Evolutionary conservation across 1,284 basidiomycete genomes (phyloP).

Genomic region (Melampsora americana): DNA sequence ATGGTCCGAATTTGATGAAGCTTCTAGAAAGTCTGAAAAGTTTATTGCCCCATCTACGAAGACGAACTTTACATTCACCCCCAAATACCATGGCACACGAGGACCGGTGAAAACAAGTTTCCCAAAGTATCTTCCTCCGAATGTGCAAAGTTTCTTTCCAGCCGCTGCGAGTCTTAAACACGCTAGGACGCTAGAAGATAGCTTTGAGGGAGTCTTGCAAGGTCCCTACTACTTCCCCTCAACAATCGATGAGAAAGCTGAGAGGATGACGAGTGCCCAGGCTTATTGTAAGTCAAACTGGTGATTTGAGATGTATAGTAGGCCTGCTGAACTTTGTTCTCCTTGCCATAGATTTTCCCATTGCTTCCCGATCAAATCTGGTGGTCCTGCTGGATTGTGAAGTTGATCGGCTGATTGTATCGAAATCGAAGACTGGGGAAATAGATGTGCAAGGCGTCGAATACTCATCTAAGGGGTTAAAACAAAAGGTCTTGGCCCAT

Average conservation of each 20-base stretch:
- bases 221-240: slow-evolving; percentile 38
- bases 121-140: slow-evolving; percentile 39
- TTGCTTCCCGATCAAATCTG: slow-evolving; percentile 21
- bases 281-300: slow-evolving; percentile 28
- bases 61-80: slow-evolving; percentile 5
- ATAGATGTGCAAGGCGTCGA: slow-evolving; percentile 22
- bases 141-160: slow-evolving; percentile 19
- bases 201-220: slow-evolving; percentile 18
- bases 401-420: slow-evolving; percentile 21
- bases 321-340: too few species aligned
- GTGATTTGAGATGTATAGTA: too few species aligned
- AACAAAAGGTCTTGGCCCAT: slow-evolving; percentile 42
- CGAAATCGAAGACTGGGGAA: background rate
- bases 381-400: slow-evolving; percentile 11
- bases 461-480: slow-evolving; percentile 9
- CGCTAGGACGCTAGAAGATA: background rate
- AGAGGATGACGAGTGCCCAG: slow-evolving; percentile 37
- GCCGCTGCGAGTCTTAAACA: background rate
- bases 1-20: slow-evolving; percentile 32
- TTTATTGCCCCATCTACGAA: slow-evolving; percentile 10
- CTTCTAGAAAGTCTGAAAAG: slow-evolving; percentile 33
- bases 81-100: slow-evolving; percentile 7
- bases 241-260: slow-evolving; percentile 23
- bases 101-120: slow-evolving; percentile 27
- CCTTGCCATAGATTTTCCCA: slow-evolving; percentile 13